A percentile compares a stretch with the other conserved stretches of the same genome.
phyloP scores from a whole-genome alignment of 805 yeast species.

The Yarrowia sp. region DNA sequence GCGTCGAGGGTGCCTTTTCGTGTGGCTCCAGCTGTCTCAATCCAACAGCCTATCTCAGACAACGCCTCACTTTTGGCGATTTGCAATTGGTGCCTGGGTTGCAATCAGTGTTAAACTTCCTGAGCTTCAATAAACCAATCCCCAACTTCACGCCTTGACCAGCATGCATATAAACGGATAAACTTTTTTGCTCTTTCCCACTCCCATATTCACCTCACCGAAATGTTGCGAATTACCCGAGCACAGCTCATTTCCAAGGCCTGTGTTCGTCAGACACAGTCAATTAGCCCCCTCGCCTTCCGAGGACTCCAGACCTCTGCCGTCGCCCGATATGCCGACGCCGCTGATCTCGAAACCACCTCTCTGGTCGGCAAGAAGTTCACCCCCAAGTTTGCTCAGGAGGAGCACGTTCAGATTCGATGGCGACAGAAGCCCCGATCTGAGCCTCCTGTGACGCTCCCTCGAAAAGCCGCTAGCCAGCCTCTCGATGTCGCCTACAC shows the following conservation, averaged over 20 bases:
- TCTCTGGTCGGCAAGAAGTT: slow-evolving; percentile 8
- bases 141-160: neutral
- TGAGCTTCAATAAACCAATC: too few species aligned
- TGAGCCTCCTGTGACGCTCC: neutral
- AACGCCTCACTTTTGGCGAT: slow-evolving; percentile 16
- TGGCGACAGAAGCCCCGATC: slow-evolving; percentile 14
- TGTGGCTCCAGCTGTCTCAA: neutral
- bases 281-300: neutral
- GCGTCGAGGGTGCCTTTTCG: neutral
- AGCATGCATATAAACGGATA: slow-evolving; percentile 16
- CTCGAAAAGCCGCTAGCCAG: neutral
- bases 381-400: slow-evolving; percentile 25
- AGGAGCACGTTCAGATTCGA: slow-evolving; percentile 8
- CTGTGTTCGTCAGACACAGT: slow-evolving; percentile 17
- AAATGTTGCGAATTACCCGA: slow-evolving; percentile 19
- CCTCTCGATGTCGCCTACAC: neutral
- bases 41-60: slow-evolving; percentile 1
- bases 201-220: neutral
- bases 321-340: neutral
- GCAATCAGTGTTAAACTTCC: slow-evolving; percentile 14
- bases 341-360: slow-evolving; percentile 11
- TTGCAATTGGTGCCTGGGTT: slow-evolving; percentile 1
- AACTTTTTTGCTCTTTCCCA: slow-evolving; percentile 9
- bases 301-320: slow-evolving; percentile 4
- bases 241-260: slow-evolving; percentile 23